Base-by-base conservation (phyloP, 2,329 filamentous ascomycete genomes). In the Diaporthe vaccinii region DNA sequence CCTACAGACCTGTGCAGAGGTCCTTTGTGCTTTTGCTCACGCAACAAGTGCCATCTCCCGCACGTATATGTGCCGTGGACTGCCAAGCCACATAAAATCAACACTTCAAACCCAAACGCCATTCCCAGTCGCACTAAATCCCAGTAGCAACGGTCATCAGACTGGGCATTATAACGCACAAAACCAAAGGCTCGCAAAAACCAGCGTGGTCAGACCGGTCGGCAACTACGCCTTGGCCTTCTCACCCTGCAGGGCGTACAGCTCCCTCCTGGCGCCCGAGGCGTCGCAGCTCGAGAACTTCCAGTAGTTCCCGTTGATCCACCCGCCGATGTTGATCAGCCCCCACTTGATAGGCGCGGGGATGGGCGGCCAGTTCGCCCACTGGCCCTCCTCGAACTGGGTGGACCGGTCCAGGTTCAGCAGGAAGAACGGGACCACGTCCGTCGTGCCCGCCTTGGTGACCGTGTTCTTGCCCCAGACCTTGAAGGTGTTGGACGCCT, bases 321-420 rank as follows among this genome's bases (percentile, higher is more conserved):
- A 85, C 2, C 90, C 91, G 2, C 85, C 90, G 58, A 92, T 81
- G 78, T 92, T 92, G 49, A 89, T 85, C 76, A 93, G 79, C 0
- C 87, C 88, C 90, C 90, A 93, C 73, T 87, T 86, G 75, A 93
- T 86, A 4, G 89, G 87, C 7, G 84, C 86, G 1, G 91, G 91
- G 85, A 93, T 93, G 0, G 91, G 90, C 59, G 91, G 91, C 91
- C 91, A 93, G 78, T 87, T 87, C 17, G 85, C 85, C 90, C 91
- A 93, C 79, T 86, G 81, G 34, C 90, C 90, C 8, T 88, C 88
- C 82, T 93, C 92, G 20, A 81, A 81, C 31, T 73, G 73, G 76
- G 84, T 86, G 4, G 87, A 91, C 57, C 85, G 82, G 80, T 93
- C 92, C 31, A 92, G 82, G 79, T 93, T 93, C 77, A 92, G 82